A percentile compares a stretch with the other conserved stretches of the same genome.
These are phyloP conservation scores for Aspergillus pseudoglaucus DNA, from an alignment of 2,329 filamentous ascomycete species.

Conservation along the genomic window DNA sequence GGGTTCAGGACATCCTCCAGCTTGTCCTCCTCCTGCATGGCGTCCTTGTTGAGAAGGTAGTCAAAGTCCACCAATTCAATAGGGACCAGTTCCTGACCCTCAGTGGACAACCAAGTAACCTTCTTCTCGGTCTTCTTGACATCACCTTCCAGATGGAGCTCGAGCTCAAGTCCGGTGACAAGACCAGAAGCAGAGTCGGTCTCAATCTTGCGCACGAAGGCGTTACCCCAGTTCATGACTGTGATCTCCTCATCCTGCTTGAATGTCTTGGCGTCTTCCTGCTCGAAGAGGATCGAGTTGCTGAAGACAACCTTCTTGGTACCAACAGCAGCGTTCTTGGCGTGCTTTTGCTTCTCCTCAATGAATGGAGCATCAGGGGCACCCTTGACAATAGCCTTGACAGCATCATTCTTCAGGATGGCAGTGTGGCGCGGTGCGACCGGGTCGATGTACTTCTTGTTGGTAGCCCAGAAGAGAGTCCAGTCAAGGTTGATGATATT, in stretches of 20 bases:
- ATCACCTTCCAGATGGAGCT: constrained; percentile 87
- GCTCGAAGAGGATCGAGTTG: constrained; percentile 70
- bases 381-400: constrained; percentile 64
- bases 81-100: constrained; percentile 68
- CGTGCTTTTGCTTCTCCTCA: constrained; percentile 77
- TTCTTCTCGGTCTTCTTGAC: constrained; percentile 96
- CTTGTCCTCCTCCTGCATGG: constrained; percentile 79
- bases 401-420: constrained; percentile 62
- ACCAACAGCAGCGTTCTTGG: constrained; percentile 80
- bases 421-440: constrained; percentile 68
- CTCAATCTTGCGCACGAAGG: constrained; percentile 45
- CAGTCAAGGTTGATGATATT: constrained; percentile 46
- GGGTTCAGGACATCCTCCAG: constrained; percentile 77
- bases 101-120: constrained; percentile 80
- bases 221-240: constrained; percentile 86
- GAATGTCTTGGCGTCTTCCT: constrained; percentile 77
- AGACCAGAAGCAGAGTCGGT: constrained; percentile 44
- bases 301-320: constrained; percentile 80
- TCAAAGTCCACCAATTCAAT: constrained; percentile 92
- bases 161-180: constrained; percentile 66
- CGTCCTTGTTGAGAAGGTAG: constrained; percentile 91
- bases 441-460: constrained; percentile 79
- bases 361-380: constrained; percentile 55
- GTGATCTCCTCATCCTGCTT: constrained; percentile 85
- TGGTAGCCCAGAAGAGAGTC: constrained; percentile 48